Conservation (phyloP, 176 grass and related monocot genomes). For the Paspalum vaginatum region DNA sequence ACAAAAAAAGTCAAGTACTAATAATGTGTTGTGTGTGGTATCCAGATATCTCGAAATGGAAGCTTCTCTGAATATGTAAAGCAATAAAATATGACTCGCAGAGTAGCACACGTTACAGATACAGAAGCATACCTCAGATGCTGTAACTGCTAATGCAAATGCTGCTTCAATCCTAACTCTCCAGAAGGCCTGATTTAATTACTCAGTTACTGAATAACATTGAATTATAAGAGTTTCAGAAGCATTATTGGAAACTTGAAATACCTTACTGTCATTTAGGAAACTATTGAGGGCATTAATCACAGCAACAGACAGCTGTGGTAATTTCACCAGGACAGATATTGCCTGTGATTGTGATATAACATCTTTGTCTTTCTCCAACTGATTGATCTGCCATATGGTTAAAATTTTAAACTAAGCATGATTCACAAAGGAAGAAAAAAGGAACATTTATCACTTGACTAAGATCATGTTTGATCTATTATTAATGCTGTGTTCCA, state of each 20-base stretch:
- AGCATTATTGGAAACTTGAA: conserved; percentile 22
- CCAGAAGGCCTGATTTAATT: conserved; percentile 78
- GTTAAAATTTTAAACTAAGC: conserved; percentile 5
- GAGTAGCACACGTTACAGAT: conserved; percentile 25
- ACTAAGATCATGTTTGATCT: not conserved
- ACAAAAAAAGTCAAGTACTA: not conserved
- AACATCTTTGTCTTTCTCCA: conserved; percentile 99
- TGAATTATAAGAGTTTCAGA: conserved; percentile 39
- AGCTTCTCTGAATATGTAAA: not conserved
- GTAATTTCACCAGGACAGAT: conserved; percentile 76
- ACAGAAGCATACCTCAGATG: conserved; percentile 73
- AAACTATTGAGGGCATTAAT: conserved; percentile 98
- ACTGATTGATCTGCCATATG: conserved; percentile 89
- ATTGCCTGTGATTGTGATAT: conserved; percentile 97
- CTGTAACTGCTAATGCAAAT: conserved; percentile 84
- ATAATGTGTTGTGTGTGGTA: not conserved
- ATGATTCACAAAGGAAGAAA: not conserved
- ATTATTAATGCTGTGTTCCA: not conserved
- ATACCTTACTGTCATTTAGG: conserved; percentile 94
- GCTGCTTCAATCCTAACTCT: conserved; percentile 97
- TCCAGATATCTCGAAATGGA: conserved; percentile 21
- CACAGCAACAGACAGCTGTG: conserved; percentile 80
- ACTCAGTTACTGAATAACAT: conserved; percentile 38
- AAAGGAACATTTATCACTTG: not conserved
- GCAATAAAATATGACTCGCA: conserved; percentile 21